Conservation (phyloP, 192 early-diverging fungal species). For the Dissophora ornata region DNA sequence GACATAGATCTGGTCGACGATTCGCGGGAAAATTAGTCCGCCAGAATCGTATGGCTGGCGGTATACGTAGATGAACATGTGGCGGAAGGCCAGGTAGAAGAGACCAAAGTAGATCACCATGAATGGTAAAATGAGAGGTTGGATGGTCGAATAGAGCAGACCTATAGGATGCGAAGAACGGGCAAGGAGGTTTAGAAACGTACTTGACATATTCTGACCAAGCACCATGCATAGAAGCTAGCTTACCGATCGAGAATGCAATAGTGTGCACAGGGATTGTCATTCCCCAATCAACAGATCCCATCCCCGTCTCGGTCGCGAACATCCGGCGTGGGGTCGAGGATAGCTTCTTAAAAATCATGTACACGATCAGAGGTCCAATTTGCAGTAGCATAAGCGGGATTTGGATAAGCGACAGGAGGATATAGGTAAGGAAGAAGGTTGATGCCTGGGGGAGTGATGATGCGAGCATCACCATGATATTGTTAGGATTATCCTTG, state of each 20-base stretch:
- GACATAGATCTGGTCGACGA: slow-evolving; percentile 70
- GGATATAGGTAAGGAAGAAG: slow-evolving; percentile 86
- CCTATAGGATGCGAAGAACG: slow-evolving; percentile 58
- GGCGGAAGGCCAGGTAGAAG: slow-evolving; percentile 76
- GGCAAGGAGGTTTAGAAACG: background rate
- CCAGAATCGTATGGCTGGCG: slow-evolving; percentile 66
- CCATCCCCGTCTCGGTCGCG: slow-evolving; percentile 55
- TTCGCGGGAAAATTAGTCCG: slow-evolving; percentile 69
- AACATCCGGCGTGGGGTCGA: slow-evolving; percentile 74
- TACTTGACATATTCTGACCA: background rate
- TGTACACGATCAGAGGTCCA: slow-evolving; percentile 68
- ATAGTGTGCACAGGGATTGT: slow-evolving; percentile 74
- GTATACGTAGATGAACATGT: slow-evolving; percentile 84
- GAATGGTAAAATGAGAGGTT: slow-evolving; percentile 80
- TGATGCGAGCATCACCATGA: slow-evolving; percentile 66
- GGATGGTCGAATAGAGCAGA: slow-evolving; percentile 77
- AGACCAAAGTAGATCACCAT: slow-evolving; percentile 77
- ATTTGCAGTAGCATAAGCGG: slow-evolving; percentile 75
- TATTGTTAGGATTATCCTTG: slow-evolving; percentile 60
- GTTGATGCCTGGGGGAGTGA: slow-evolving; percentile 78
- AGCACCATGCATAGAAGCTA: no score
- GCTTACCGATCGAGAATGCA: slow-evolving; percentile 59
- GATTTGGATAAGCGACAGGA: slow-evolving; percentile 71
- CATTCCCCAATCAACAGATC: slow-evolving; percentile 64
- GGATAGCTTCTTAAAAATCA: slow-evolving; percentile 58